These are phyloP conservation scores for Salix caprea DNA, from an alignment of 345 rosid species.

Conservation along the genomic window DNA sequence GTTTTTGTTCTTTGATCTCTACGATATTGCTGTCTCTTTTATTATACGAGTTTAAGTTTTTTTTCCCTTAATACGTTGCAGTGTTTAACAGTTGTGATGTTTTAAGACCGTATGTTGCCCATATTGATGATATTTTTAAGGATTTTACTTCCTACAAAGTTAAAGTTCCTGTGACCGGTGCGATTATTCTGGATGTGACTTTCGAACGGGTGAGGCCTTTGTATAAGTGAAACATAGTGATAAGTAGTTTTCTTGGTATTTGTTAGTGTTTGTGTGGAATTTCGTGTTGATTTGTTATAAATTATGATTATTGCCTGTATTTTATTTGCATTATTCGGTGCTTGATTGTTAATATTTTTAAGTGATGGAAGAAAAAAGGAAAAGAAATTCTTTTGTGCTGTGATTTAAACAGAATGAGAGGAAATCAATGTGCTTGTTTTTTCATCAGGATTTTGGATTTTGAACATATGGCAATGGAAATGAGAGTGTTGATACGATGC, in stretches of 20 bases:
- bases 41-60: background rate
- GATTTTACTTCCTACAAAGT: constrained; percentile 98
- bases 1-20: background rate
- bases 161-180: constrained; percentile 97
- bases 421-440: background rate
- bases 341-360: background rate
- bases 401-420: background rate
- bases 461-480: background rate
- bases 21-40: background rate
- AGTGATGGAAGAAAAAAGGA: background rate
- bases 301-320: background rate
- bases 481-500: background rate
- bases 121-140: constrained; percentile 85
- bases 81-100: constrained; percentile 95
- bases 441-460: background rate
- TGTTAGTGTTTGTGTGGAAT: background rate
- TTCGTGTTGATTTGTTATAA: background rate
- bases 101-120: constrained; percentile 83
- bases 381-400: background rate
- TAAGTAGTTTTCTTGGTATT: too few relatives aligned
- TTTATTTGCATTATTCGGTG: background rate
- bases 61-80: constrained; percentile 42
- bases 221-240: background rate
- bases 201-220: constrained; percentile 72
- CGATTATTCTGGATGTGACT: constrained; percentile 90